Percentiles rank a stretch among this genome's conserved stretches.
Conservation (phyloP, 495 filamentous ascomycete genomes). For the Talaromyces trachyspermus region DNA sequence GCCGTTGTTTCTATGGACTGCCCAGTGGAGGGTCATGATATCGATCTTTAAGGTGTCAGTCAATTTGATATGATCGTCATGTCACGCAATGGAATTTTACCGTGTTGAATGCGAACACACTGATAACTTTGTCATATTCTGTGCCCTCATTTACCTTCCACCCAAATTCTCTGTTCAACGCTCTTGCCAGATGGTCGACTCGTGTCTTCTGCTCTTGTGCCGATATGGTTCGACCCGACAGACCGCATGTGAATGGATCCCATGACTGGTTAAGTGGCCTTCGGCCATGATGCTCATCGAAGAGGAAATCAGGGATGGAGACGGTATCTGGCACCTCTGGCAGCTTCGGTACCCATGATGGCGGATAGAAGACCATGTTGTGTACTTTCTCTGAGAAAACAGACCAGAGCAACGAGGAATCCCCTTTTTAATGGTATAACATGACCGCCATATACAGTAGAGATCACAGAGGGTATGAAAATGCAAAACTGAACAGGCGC, state of each 20-base stretch:
- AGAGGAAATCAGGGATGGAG: conserved; percentile 72
- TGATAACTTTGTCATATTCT: conserved; percentile 80
- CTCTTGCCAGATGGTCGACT: conserved; percentile 60
- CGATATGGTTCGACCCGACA: conserved; percentile 66
- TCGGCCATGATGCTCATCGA: conserved; percentile 65
- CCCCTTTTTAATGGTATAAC: conserved; percentile 3
- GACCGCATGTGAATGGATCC: conserved; percentile 74
- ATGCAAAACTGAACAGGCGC: conserved; percentile 2
- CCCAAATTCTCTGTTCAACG: conserved; percentile 61
- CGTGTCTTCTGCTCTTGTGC: conserved; percentile 57
- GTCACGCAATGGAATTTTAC: conserved; percentile 37
- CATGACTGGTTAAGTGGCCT: conserved; percentile 53
- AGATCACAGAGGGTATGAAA: conserved; percentile 1
- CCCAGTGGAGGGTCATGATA: conserved; percentile 66
- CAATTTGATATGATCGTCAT: neutral
- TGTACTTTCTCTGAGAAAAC: neutral
- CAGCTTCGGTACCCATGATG: conserved; percentile 61
- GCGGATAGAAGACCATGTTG: conserved; percentile 73
- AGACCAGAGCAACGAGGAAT: neutral
- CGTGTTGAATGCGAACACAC: conserved; percentile 72
- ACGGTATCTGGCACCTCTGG: conserved; percentile 67
- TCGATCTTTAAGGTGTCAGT: conserved; percentile 53
- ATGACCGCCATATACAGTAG: conserved; percentile 2
- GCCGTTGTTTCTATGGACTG: conserved; percentile 69
- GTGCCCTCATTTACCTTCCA: conserved; percentile 68